Percentiles rank a stretch among this genome's conserved stretches.
Conservation (phyloP, 2,329 filamentous ascomycete genomes). For the Ceratocystiopsis minuta region DNA sequence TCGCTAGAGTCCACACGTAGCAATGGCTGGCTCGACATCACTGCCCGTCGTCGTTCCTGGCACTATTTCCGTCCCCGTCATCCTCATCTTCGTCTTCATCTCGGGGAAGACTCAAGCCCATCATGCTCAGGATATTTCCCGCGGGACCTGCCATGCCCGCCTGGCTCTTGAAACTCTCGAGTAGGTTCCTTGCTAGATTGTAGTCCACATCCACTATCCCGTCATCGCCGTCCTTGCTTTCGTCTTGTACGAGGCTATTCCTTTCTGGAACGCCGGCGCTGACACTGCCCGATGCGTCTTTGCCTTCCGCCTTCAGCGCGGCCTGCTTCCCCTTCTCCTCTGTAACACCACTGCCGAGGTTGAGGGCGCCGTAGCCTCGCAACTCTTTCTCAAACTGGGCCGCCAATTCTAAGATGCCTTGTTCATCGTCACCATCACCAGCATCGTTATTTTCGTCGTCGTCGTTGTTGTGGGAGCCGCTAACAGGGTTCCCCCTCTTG, state of each 20-base stretch:
- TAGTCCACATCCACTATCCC: conserved; percentile 62
- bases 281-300: too few relatives aligned
- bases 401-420: conserved; percentile 45
- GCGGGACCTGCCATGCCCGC: conserved; percentile 71
- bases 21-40: too few relatives aligned
- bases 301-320: too few relatives aligned
- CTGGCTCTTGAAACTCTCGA: conserved; percentile 87
- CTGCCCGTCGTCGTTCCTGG: too few relatives aligned
- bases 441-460: not conserved
- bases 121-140: conserved; percentile 69
- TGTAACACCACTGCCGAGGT: conserved; percentile 22
- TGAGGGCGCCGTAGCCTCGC: conserved; percentile 47
- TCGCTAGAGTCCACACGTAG: too few relatives aligned
- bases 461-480: too few relatives aligned
- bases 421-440: conserved; percentile 15
- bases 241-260: too few relatives aligned
- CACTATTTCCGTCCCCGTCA: conserved; percentile 18
- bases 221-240: conserved; percentile 17
- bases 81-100: conserved; percentile 35
- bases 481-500: too few relatives aligned
- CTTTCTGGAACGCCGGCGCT: too few relatives aligned
- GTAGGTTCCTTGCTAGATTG: conserved; percentile 73
- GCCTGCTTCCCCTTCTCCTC: conserved; percentile 12
- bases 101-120: conserved; percentile 66
- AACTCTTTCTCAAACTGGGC: conserved; percentile 57